Evolutionary conservation across 345 rosid genomes (phyloP).

Genomic region (Pistacia integerrima): DNA sequence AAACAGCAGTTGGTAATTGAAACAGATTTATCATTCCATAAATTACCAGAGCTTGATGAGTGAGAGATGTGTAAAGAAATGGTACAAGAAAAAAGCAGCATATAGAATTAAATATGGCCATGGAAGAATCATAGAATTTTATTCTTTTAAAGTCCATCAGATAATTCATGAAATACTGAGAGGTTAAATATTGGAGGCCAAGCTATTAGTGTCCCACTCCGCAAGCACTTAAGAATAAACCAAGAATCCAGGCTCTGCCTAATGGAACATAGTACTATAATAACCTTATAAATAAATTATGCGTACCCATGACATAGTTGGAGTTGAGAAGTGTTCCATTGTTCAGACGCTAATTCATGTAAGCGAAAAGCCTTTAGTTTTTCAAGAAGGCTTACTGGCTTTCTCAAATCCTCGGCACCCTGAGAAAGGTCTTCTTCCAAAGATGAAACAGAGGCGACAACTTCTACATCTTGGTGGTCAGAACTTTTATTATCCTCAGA

Average conservation of each 20-base stretch:
- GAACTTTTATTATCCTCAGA: constrained; percentile 29
- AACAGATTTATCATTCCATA: not conserved
- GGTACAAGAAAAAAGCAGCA: not conserved
- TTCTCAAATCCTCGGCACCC: constrained; percentile 24
- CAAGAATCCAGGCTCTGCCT: not conserved
- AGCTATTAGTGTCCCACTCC: too few species aligned
- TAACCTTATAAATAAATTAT: constrained; percentile 8
- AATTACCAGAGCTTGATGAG: not conserved
- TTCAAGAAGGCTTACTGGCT: constrained; percentile 39
- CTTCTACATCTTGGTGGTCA: constrained; percentile 24
- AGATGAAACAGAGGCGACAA: constrained; percentile 21
- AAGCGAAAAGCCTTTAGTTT: constrained; percentile 58
- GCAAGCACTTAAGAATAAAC: too few species aligned
- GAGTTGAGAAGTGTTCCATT: constrained; percentile 62
- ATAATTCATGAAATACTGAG: too few species aligned
- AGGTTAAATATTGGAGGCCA: too few species aligned
- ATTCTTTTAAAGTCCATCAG: too few species aligned
- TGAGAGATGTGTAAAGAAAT: not conserved
- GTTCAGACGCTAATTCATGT: constrained; percentile 65
- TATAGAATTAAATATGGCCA: not conserved
- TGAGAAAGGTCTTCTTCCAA: constrained; percentile 30
- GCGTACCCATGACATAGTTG: constrained; percentile 56
- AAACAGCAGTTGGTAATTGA: too few species aligned
- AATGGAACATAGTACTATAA: not conserved
- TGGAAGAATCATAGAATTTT: not conserved